phyloP scores from a whole-genome alignment of 2,329 filamentous ascomycete genomes.

The Calonectria naviculata region DNA sequence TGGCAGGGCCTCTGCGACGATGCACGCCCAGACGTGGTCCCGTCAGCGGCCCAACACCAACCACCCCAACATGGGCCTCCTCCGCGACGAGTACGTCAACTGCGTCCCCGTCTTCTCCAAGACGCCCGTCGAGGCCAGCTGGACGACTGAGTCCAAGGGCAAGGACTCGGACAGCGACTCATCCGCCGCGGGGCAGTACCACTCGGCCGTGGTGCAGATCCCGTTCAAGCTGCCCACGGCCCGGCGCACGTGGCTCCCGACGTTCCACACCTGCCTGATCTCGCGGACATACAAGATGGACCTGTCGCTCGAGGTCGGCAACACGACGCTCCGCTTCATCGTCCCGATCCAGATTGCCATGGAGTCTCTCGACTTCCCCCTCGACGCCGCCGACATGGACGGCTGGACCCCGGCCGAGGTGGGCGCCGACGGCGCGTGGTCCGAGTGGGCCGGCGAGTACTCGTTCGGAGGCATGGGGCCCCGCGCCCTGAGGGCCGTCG shows the following conservation, averaged over 20 bases:
- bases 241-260: conserved; percentile 8
- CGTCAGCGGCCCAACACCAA: conserved; percentile 28
- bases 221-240: conserved; percentile 7
- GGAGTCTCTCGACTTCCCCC: conserved; percentile 2
- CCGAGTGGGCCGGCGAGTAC: neutral
- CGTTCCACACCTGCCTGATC: conserved; percentile 14
- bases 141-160: neutral
- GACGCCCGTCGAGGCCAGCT: neutral
- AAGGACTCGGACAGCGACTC: neutral
- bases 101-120: neutral
- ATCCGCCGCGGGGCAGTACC: neutral
- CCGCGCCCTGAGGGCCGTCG: neutral
- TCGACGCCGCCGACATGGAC: neutral
- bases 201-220: neutral
- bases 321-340: conserved; percentile 2
- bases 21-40: conserved; percentile 36
- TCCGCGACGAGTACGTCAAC: conserved; percentile 17
- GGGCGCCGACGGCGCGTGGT: neutral
- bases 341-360: conserved; percentile 12
- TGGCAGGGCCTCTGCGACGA: conserved; percentile 15
- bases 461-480: neutral
- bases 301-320: neutral
- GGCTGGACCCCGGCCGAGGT: conserved; percentile 3
- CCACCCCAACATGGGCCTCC: conserved; percentile 30
- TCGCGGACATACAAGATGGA: conserved; percentile 14